Percentiles rank a stretch among this genome's conserved stretches.
Evolutionary conservation across 1,139 yeast species (phyloP).

Genomic region (Casaregolazyma suthepensis): DNA sequence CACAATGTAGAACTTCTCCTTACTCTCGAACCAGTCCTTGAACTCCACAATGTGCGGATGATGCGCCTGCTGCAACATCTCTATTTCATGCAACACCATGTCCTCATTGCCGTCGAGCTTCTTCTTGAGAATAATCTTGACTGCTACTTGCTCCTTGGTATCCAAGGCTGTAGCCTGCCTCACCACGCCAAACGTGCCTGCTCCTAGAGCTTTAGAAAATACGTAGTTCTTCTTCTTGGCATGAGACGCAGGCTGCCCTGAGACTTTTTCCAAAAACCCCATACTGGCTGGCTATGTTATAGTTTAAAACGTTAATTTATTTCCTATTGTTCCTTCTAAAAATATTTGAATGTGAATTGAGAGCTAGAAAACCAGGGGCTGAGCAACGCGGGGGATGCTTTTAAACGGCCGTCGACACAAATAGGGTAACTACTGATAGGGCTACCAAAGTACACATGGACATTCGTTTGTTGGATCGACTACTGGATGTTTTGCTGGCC

Average conservation of each 20-base stretch:
- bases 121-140: slow-evolving; percentile 77
- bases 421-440: background rate
- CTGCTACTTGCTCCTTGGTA: slow-evolving; percentile 71
- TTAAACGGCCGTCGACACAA: background rate
- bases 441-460: background rate
- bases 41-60: slow-evolving; percentile 83
- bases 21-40: slow-evolving; percentile 83
- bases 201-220: slow-evolving; percentile 79
- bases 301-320: background rate
- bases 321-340: background rate
- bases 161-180: slow-evolving; percentile 59
- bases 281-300: slow-evolving; percentile 1
- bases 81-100: slow-evolving; percentile 68
- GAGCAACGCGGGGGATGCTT: background rate
- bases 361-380: background rate
- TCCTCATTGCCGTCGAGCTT: slow-evolving; percentile 70
- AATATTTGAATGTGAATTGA: background rate
- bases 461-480: background rate
- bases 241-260: slow-evolving; percentile 72
- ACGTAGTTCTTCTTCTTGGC: slow-evolving; percentile 56
- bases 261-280: slow-evolving; percentile 37
- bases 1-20: slow-evolving; percentile 42
- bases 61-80: slow-evolving; percentile 54
- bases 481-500: background rate
- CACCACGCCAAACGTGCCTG: slow-evolving; percentile 89